phyloP scores from a whole-genome alignment of 2,329 filamentous ascomycete species.

The Paracorniculantispora psalliotae region DNA sequence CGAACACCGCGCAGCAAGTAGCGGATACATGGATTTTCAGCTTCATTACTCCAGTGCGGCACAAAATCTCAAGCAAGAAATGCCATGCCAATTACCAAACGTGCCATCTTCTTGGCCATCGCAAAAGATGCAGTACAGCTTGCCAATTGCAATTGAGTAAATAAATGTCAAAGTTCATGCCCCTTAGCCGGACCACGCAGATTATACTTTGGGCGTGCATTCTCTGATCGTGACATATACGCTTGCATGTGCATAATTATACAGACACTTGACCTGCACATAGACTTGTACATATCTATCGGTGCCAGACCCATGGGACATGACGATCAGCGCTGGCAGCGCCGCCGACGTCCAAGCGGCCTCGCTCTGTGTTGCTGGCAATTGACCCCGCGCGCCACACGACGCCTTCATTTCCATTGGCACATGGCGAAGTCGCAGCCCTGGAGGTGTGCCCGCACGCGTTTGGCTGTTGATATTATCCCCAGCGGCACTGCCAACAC shows the following conservation, averaged over 20 bases:
- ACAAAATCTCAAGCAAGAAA: background rate
- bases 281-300: constrained; percentile 4
- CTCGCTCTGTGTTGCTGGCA: constrained; percentile 4
- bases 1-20: too few relatives aligned
- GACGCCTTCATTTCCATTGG: constrained; percentile 8
- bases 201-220: background rate
- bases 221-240: constrained; percentile 4
- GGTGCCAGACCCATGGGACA: constrained; percentile 11
- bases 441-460: background rate
- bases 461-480: constrained; percentile 10
- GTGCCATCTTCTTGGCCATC: background rate
- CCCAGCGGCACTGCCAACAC: constrained; percentile 14
- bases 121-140: background rate
- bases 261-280: background rate
- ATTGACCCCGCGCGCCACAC: constrained; percentile 14
- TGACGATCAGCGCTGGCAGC: constrained; percentile 12
- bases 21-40: background rate
- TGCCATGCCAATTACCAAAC: background rate
- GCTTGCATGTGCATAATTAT: constrained; percentile 10
- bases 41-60: too few relatives aligned
- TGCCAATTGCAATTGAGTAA: background rate
- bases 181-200: background rate
- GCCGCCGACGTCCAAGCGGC: constrained; percentile 14
- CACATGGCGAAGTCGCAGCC: constrained; percentile 10
- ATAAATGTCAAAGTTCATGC: background rate